Conservation (phyloP, 306 rosid species). For the Trifolium repens region DNA sequence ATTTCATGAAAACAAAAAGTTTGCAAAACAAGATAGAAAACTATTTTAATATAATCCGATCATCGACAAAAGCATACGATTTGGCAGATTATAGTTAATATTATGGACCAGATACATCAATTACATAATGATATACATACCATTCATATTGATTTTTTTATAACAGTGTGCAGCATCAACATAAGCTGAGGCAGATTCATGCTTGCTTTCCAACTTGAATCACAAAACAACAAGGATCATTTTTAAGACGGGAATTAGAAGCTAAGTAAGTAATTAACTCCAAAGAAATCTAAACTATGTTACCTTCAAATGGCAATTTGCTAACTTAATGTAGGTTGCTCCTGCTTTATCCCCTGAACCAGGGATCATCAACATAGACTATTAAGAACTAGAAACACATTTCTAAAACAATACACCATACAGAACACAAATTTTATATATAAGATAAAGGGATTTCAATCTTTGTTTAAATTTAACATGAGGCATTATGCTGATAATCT, state of each 20-base stretch:
- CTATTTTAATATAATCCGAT: not conserved
- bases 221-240: slow-evolving; percentile 27
- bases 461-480: too few relatives aligned
- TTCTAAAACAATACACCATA: not conserved
- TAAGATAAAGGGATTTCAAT: not conserved
- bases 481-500: too few relatives aligned
- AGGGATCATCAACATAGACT: not conserved
- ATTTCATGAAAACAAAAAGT: not conserved
- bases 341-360: slow-evolving; percentile 92
- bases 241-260: slow-evolving; percentile 3
- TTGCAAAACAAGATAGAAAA: not conserved
- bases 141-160: slow-evolving; percentile 69
- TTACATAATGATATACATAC: slow-evolving; percentile 45
- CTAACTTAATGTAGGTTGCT: slow-evolving; percentile 73
- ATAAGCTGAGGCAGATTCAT: slow-evolving; percentile 91
- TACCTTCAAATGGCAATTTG: slow-evolving; percentile 89
- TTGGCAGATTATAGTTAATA: not conserved
- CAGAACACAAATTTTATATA: not conserved
- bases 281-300: not conserved
- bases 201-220: slow-evolving; percentile 84
- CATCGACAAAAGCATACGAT: not conserved
- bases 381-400: not conserved
- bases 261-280: not conserved
- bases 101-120: not conserved
- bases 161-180: slow-evolving; percentile 93